These are phyloP conservation scores for Trichophyton schoenleinii DNA, from an alignment of 2,329 filamentous ascomycete genomes.

Conservation along the genomic window DNA sequence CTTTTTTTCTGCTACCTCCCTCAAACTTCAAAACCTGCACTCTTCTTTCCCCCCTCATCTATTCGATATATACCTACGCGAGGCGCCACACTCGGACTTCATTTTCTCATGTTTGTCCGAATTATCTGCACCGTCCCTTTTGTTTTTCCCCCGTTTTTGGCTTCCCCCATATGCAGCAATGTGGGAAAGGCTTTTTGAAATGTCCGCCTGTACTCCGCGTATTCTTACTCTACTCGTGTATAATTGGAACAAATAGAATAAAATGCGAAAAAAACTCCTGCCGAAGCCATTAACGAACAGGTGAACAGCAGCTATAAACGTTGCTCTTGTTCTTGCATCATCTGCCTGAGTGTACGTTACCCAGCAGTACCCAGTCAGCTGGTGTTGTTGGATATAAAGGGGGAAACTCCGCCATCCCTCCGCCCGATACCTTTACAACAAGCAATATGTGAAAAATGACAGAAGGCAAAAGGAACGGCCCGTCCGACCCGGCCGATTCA, in stretches of 20 bases:
- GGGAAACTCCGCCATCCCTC: background rate
- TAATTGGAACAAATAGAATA: constrained; percentile 4
- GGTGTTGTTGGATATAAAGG: background rate
- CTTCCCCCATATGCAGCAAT: background rate
- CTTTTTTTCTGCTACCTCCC: too few relatives aligned
- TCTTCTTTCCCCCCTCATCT: background rate
- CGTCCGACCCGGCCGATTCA: background rate
- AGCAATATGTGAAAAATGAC: background rate
- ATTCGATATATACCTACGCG: background rate
- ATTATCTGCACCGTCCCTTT: background rate
- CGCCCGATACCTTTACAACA: background rate
- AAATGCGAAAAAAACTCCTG: background rate
- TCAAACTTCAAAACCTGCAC: background rate
- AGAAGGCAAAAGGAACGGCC: background rate
- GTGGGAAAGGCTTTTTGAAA: background rate
- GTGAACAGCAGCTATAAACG: background rate
- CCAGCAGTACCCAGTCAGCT: too few relatives aligned
- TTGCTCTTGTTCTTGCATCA: background rate
- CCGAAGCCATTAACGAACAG: background rate
- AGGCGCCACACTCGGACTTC: background rate
- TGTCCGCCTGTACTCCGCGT: background rate
- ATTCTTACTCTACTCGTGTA: constrained; percentile 3
- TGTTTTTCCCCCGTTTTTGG: background rate
- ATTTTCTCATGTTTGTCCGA: background rate
- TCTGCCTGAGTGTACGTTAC: too few relatives aligned